Evolutionary conservation across 1,284 basidiomycete genomes (phyloP).

Genomic region (Cryptococcus sp.): DNA sequence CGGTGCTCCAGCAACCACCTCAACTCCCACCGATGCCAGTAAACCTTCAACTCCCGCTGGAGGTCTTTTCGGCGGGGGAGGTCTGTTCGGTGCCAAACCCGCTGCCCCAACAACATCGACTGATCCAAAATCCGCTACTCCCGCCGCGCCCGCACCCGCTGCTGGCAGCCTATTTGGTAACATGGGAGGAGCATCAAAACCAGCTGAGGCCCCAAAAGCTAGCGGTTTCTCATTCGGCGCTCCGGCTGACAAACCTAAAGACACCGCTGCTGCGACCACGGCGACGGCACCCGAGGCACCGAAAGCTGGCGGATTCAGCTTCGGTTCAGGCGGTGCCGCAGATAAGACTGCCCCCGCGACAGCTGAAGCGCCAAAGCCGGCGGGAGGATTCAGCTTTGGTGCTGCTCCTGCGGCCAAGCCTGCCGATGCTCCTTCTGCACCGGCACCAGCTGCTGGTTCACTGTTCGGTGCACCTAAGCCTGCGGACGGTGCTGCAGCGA

Average conservation of each 20-base stretch:
- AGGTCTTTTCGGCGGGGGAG: slow-evolving; percentile 15
- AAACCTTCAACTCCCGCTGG: slow-evolving; percentile 22
- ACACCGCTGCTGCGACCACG: slow-evolving; percentile 11
- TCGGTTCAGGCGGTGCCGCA: slow-evolving; percentile 11
- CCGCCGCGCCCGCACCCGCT: slow-evolving; percentile 14
- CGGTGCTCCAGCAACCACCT: slow-evolving; percentile 20
- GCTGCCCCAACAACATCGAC: slow-evolving; percentile 23
- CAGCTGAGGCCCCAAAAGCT: slow-evolving; percentile 16
- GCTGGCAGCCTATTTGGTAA: slow-evolving; percentile 39
- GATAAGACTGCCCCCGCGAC: slow-evolving; percentile 1
- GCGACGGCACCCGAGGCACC: slow-evolving; percentile 19
- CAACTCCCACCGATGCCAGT: slow-evolving; percentile 16
- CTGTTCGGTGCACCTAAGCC: slow-evolving; percentile 8
- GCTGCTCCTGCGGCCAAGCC: slow-evolving; percentile 25
- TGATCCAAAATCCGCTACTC: slow-evolving; percentile 8
- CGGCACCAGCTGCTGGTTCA: slow-evolving; percentile 10
- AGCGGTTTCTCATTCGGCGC: slow-evolving; percentile 31
- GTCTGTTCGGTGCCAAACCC: slow-evolving; percentile 37
- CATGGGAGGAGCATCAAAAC: slow-evolving; percentile 27
- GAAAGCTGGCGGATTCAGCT: slow-evolving; percentile 28
- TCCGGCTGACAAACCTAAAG: slow-evolving; percentile 9
- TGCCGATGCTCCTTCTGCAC: slow-evolving; percentile 18
- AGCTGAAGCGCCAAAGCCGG: slow-evolving; percentile 28
- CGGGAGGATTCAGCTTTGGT: slow-evolving; percentile 34
- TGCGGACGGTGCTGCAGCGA: slow-evolving; percentile 16